phyloP scores from a whole-genome alignment of 129 eudicot species.

The Saussurea involucrata region DNA sequence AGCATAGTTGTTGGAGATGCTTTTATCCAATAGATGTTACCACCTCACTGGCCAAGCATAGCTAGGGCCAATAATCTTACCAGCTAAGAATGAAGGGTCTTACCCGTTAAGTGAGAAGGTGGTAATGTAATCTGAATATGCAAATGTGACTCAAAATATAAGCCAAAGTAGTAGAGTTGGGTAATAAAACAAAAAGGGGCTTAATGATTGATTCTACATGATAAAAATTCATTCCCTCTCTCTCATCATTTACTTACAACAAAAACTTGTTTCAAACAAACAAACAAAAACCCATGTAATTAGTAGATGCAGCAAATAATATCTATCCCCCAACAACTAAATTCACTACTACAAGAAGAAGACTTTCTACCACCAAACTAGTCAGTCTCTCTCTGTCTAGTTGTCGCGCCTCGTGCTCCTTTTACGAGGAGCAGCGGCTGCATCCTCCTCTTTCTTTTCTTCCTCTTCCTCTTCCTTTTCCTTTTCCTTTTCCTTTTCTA shows the following conservation, averaged over 20 bases:
- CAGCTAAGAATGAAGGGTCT: too few relatives aligned
- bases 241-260: background rate
- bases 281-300: background rate
- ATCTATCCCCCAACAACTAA: background rate
- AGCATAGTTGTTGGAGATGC: too few relatives aligned
- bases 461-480: slow-evolving; percentile 30
- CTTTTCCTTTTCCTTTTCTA: background rate
- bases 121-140: too few relatives aligned
- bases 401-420: slow-evolving; percentile 55
- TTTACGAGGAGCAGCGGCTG: slow-evolving; percentile 50
- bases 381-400: slow-evolving; percentile 16
- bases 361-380: background rate
- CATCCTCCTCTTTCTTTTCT: slow-evolving; percentile 52
- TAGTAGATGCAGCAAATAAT: background rate
- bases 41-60: too few relatives aligned
- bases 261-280: background rate
- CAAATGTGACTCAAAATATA: too few relatives aligned
- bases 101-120: too few relatives aligned
- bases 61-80: too few relatives aligned
- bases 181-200: background rate
- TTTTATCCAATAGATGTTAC: too few relatives aligned
- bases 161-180: too few relatives aligned
- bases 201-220: background rate
- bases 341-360: background rate
- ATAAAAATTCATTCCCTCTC: background rate